These are phyloP conservation scores for Pythium pyrilobum DNA, from an alignment of 352 stramenopile genomes.

Conservation along the genomic window DNA sequence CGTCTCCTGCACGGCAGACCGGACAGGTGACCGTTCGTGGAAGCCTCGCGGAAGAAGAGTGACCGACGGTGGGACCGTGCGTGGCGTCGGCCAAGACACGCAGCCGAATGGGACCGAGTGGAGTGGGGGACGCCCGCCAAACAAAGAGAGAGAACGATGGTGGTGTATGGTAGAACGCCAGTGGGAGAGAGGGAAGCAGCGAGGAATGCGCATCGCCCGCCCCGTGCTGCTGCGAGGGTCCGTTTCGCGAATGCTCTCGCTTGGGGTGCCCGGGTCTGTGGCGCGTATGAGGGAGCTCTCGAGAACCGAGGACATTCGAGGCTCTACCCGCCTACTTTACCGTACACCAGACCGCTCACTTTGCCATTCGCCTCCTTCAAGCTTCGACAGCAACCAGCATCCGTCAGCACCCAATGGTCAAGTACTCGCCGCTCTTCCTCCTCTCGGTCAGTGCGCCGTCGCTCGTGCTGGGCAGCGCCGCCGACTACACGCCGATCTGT, in stretches of 20 bases:
- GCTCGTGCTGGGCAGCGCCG: conserved; percentile 1
- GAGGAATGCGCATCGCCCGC: no score
- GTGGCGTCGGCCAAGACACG: background rate
- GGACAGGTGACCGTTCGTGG: background rate
- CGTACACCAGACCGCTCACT: background rate
- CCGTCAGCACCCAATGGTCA: conserved; percentile 6
- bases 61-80: background rate
- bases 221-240: no score
- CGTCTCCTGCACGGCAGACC: background rate
- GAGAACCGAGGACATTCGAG: background rate
- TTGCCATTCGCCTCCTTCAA: background rate
- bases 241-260: no score
- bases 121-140: no score
- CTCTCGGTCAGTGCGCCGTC: conserved; percentile 3
- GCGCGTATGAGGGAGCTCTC: background rate
- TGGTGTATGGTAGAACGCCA: no score
- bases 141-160: no score
- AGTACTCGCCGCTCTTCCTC: conserved; percentile 12
- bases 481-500: background rate
- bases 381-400: background rate
- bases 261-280: no score
- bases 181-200: no score
- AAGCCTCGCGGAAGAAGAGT: background rate
- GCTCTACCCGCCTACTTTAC: background rate
- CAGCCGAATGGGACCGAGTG: no score